These are phyloP conservation scores for Hemisphaericaspora subhashii DNA, from an alignment of 1,139 yeast genomes.

Conservation along the genomic window DNA sequence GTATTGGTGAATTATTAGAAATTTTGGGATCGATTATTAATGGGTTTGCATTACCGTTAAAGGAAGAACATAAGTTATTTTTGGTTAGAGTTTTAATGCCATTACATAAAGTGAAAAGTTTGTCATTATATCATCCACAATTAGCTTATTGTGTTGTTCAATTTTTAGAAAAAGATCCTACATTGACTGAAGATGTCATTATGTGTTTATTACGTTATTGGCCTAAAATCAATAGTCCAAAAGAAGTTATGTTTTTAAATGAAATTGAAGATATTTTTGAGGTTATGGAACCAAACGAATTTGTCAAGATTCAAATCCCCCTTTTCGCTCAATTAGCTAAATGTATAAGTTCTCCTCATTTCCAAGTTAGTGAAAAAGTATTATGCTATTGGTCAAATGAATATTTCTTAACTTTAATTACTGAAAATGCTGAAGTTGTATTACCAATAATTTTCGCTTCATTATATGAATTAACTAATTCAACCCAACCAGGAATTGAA, in stretches of 20 bases:
- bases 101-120: constrained; percentile 84
- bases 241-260: constrained; percentile 92
- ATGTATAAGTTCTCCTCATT: constrained; percentile 93
- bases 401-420: constrained; percentile 83
- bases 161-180: constrained; percentile 90
- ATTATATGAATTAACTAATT: constrained; percentile 73
- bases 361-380: constrained; percentile 96
- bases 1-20: constrained; percentile 91
- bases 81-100: constrained; percentile 88
- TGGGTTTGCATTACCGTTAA: constrained; percentile 95
- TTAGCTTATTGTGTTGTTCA: constrained; percentile 96
- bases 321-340: constrained; percentile 90
- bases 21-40: constrained; percentile 94
- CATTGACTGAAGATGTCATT: constrained; percentile 89
- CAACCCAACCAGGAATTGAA: constrained; percentile 51
- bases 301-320: constrained; percentile 89
- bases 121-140: constrained; percentile 92
- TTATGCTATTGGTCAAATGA: constrained; percentile 94
- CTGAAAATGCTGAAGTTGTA: constrained; percentile 89
- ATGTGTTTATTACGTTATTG: constrained; percentile 91
- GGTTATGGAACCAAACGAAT: constrained; percentile 92
- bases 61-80: constrained; percentile 94
- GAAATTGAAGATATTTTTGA: constrained; percentile 97
- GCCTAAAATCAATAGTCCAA: constrained; percentile 96
- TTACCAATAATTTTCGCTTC: constrained; percentile 91